Base-by-base conservation (phyloP, 2,329 filamentous ascomycete genomes). In the Dothideomycetes sp. region DNA sequence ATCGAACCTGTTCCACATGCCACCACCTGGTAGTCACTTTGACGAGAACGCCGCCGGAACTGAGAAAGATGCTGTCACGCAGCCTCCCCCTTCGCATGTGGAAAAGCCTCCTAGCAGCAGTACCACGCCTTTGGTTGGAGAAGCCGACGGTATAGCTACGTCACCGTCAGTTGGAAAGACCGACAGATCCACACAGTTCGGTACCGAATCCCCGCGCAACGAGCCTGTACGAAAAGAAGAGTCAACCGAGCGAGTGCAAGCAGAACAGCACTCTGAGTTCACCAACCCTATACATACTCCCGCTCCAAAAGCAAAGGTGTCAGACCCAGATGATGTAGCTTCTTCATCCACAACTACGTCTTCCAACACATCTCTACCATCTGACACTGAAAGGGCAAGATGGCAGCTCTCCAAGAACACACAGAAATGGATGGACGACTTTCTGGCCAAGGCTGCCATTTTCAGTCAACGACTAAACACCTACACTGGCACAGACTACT, bases 381-480 rank as follows among this genome's bases (percentile, higher is more conserved):
- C 73, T 5, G 64, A 72, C 38, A 57, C 62, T 19, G 68, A 73
- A 43, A 59, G 62, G 12, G 68, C 69, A 37, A 62, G 76, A 57
- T 79, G 73, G 48, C 60, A 73, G 36, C 47, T 74, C 31, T 74
- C 69, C 5, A 77, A 76, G 49, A 68, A 71, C 40, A 76, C 91
- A 57, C 76, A 74, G 35, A 62, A 72, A 41, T 66, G 93, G 57
- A 93, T 96, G 84, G 91, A 98, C 64, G 79, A 84, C 47, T 60
- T 95, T 15, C 86, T 96, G 56, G 76, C 81, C 22, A 87, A 89
- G 51, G 73, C 93, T 34, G 82, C 94, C 47, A 74, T 81, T 37
- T 88, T 88, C 3, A 85, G 85, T 2, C 84, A 91, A 57, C 82
- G 84, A 43, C 75, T 98, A 61, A 98, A 95, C 62, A 85, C 88